Evolutionary conservation across 139 green algal species (phyloP).

Genomic region (Zygnema cylindricum): DNA sequence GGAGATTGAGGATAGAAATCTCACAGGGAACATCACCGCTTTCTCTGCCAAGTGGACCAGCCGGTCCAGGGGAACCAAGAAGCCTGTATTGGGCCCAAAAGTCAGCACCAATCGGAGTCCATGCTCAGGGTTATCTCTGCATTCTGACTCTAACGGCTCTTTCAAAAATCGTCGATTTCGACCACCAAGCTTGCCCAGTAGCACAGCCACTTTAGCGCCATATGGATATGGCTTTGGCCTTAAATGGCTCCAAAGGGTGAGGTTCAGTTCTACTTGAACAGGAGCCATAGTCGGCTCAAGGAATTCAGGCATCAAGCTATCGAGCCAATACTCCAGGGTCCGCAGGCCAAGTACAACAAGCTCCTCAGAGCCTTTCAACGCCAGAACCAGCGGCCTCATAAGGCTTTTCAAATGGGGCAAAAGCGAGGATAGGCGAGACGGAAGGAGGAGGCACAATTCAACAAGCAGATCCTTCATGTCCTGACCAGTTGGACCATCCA

Average conservation of each 20-base stretch:
- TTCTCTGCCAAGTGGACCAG: background rate
- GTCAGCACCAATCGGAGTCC: slow-evolving; percentile 93
- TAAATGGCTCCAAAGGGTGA: slow-evolving; percentile 85
- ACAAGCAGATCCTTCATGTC: slow-evolving; percentile 71
- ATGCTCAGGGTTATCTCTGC: slow-evolving; percentile 91
- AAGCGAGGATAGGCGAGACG: slow-evolving; percentile 77
- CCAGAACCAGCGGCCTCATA: slow-evolving; percentile 82
- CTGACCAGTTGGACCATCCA: slow-evolving; percentile 67
- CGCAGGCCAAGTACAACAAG: slow-evolving; percentile 61
- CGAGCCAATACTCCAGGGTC: slow-evolving; percentile 92
- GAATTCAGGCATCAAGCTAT: slow-evolving; percentile 93
- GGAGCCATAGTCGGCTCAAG: slow-evolving; percentile 84
- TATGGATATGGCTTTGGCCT: slow-evolving; percentile 76
- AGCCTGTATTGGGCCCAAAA: slow-evolving; percentile 85
- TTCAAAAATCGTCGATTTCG: slow-evolving; percentile 85
- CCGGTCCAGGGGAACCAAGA: slow-evolving; percentile 92
- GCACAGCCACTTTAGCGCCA: slow-evolving; percentile 75
- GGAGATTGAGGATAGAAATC: background rate
- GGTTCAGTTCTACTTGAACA: slow-evolving; percentile 80
- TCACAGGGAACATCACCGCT: background rate
- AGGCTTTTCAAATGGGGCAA: slow-evolving; percentile 82
- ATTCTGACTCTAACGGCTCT: slow-evolving; percentile 78
- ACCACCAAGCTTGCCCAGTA: slow-evolving; percentile 96
- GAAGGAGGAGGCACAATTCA: slow-evolving; percentile 88
- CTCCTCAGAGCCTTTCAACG: slow-evolving; percentile 69